These are phyloP conservation scores for Crepidotus sp. DNA, from an alignment of 1,284 basidiomycete species.

Conservation along the genomic window DNA sequence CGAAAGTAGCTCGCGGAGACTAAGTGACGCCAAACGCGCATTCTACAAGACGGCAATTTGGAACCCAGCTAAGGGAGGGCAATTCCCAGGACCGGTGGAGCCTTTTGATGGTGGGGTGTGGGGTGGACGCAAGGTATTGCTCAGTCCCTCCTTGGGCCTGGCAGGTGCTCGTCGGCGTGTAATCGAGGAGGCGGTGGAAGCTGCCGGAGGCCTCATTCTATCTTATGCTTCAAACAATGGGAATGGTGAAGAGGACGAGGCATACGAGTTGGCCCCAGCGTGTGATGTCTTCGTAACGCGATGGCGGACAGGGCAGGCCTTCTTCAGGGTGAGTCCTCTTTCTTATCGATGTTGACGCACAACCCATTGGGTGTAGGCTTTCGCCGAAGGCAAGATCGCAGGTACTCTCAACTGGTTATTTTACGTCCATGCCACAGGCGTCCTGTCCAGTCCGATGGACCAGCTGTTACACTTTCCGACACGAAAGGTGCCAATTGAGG, in stretches of 20 bases:
- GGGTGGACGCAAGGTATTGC: slow-evolving; percentile 13
- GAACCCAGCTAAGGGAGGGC: slow-evolving; percentile 5
- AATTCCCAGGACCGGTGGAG: slow-evolving; percentile 8
- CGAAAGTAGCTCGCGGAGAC: slow-evolving; percentile 14
- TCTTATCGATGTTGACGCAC: not conserved
- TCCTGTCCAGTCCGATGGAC: slow-evolving; percentile 58
- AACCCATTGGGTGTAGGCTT: slow-evolving; percentile 37
- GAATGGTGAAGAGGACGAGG: slow-evolving; percentile 19
- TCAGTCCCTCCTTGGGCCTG: slow-evolving; percentile 14
- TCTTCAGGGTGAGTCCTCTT: slow-evolving; percentile 43
- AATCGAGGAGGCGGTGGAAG: slow-evolving; percentile 13
- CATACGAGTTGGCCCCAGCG: slow-evolving; percentile 34
- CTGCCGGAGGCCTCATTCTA: slow-evolving; percentile 12
- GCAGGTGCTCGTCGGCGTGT: not conserved
- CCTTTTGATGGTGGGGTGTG: slow-evolving; percentile 8
- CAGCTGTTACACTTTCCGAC: slow-evolving; percentile 49
- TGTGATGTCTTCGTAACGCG: slow-evolving; percentile 66
- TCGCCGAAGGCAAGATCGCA: slow-evolving; percentile 51
- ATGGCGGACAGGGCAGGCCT: slow-evolving; percentile 60
- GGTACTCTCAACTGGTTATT: slow-evolving; percentile 79
- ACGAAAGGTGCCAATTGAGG: slow-evolving; percentile 34
- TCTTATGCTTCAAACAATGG: slow-evolving; percentile 2
- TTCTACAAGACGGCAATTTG: slow-evolving; percentile 15
- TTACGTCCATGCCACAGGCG: slow-evolving; percentile 58
- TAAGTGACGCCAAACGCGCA: slow-evolving; percentile 5